A percentile compares a stretch with the other conserved stretches of the same genome.
Conservation (phyloP, 768 basidiomycete genomes). For the Grammothele lineata region DNA sequence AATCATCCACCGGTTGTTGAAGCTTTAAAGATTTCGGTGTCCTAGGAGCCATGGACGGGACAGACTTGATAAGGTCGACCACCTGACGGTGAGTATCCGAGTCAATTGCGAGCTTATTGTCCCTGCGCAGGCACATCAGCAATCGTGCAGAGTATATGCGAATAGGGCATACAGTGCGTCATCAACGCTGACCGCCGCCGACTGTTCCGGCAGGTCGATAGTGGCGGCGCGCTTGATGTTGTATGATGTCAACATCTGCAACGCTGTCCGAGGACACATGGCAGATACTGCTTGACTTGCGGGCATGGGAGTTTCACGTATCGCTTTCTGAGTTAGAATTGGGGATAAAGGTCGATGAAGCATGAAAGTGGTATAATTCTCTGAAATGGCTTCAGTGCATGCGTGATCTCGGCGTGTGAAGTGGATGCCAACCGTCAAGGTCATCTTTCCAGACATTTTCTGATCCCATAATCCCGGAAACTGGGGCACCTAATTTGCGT, state of each 20-base stretch:
- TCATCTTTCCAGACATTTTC: too few species aligned
- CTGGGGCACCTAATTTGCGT: too few species aligned
- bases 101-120: slow-evolving; percentile 29
- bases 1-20: slow-evolving; percentile 16
- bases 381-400: too few species aligned
- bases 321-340: slow-evolving; percentile 42
- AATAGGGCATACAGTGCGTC: slow-evolving; percentile 36
- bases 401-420: too few species aligned
- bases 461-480: too few species aligned
- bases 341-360: slow-evolving; percentile 36
- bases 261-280: too few species aligned
- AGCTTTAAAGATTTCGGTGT: not conserved
- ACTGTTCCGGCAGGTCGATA: too few species aligned
- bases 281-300: too few species aligned
- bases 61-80: slow-evolving; percentile 25
- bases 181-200: slow-evolving; percentile 26
- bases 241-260: too few species aligned
- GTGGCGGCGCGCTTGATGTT: too few species aligned
- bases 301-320: slow-evolving; percentile 38
- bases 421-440: too few species aligned
- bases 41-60: slow-evolving; percentile 9
- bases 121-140: slow-evolving; percentile 20
- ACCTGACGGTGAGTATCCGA: slow-evolving; percentile 22
- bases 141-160: not conserved
- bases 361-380: not conserved